Evolutionary conservation across 23 red algal genomes (phyloP), one percentile per base, ranked within the genome.

Genomic region (Gracilaria domingensis): DNA sequence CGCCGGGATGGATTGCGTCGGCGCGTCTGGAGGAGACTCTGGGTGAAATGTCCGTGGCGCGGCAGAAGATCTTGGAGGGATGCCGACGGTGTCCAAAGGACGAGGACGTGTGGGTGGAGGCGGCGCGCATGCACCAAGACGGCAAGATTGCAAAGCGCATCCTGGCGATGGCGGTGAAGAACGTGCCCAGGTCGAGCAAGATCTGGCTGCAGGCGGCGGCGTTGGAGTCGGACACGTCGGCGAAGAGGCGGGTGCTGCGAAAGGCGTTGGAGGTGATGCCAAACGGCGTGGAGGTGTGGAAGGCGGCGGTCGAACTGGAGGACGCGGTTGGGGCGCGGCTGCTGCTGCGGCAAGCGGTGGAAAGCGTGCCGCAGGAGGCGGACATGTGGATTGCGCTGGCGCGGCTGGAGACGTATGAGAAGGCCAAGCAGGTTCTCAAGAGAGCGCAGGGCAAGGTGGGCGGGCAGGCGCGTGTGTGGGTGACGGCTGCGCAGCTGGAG

Each of bases 341-440:
- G 23, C 77, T 98, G 32, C 84, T 98, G 12, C 28, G 58, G 14
- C 48, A 54, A 7, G 95, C 95, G 23, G 95, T 98, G 0, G 95
- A 98, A 81, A 95, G 90, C 74, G 90, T 89, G 33, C 89, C 95
- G 32, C 28, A 57, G 56, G 76, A 81, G 58, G 59, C 61, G 13
- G 95, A 98, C 59, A 54, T 98, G 86, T 98, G 95, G 95, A 75
- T 98, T 38, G 95, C 90, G n/a, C 81, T 98, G 11, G 84, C 95
- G 13, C 51, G 75, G 7, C 26, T 93, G 85, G 71, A 89, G 85
- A 48, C 51, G 12, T 89, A 93, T 54, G 95, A 81, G 32, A 62
- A 79, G 38, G 95, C 95, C 1, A 81, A 79, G 28, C 21, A 21
- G 69, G 77, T 90, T 26, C 72, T 98, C 18, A 78, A 92, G 34